Base-by-base conservation (phyloP, 2,329 filamentous ascomycete species). In the Aspergillus transmontanensis region DNA sequence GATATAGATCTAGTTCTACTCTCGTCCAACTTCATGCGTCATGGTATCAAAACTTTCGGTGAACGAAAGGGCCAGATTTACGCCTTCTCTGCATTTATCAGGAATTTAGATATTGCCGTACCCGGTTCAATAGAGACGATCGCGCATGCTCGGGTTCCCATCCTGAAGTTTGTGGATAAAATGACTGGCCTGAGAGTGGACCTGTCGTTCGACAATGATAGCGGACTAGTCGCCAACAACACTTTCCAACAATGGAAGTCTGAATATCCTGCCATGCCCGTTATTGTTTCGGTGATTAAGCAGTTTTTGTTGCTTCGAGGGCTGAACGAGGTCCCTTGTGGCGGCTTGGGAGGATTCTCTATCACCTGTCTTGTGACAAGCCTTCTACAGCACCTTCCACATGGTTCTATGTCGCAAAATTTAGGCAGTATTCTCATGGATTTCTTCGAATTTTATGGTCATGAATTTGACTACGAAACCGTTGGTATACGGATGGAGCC, bases 1-100 rank as follows among this genome's bases (percentile, higher is more conserved):
- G 95, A 99, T 74, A 96, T 99, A 89, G 95, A 99, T 75, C 83
- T 99, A 55, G 95, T 97, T 3, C 85, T 95, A 58, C 86, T 94
- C 57, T 89, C 89, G 3, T 73, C 79, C 1, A 81, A 82, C 30
- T 93, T 87, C 67, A 82, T 88, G 66, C 81, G 84, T 4, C 86
- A 85, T 2, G 72, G 80, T 10, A 75, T 85, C 41, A 63, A 80
- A 80, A 63, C 83, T 82, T 74, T 79, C 73, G 66, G 85, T 79
- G 70, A 88, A 81, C 74, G 71, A 36, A 85, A 80, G 21, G 84
- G 81, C 55, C 79, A 80, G 21, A 81, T 96, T 6, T 87, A 83
- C 63, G 84, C 83, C 57, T 89, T 96, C 69, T 81, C 83, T n/a
- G 78, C 77, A 9, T 86, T 89, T 59, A 80, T 97, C 2, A 77